phyloP scores from a whole-genome alignment of 164 flowering plant genomes.

The Vitis amurensis region DNA sequence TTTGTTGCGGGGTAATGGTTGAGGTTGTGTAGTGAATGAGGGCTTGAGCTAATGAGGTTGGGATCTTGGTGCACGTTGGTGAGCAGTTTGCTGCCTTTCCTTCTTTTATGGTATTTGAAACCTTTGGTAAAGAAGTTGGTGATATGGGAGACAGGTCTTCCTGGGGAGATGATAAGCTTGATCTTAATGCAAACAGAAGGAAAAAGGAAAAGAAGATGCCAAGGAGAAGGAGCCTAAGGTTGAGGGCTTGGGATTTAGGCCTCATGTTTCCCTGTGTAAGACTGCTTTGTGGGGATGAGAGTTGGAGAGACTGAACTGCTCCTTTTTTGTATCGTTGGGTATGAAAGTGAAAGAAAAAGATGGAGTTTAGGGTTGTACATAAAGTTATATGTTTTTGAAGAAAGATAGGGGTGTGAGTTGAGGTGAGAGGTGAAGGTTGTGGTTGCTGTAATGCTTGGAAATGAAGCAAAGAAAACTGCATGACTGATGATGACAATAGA shows the following conservation, averaged over 20 bases:
- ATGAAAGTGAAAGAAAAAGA: background rate
- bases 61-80: conserved; percentile 53
- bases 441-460: conserved; percentile 27
- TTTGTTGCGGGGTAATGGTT: conserved; percentile 73
- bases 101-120: conserved; percentile 9
- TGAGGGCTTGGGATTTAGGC: conserved; percentile 38
- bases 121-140: conserved; percentile 8
- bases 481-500: conserved; percentile 39
- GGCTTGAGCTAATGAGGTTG: conserved; percentile 48
- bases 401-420: conserved; percentile 2
- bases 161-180: conserved; percentile 39
- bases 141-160: conserved; percentile 15
- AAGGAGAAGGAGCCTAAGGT: conserved; percentile 42
- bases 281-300: background rate
- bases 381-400: conserved; percentile 12
- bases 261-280: conserved; percentile 26
- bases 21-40: conserved; percentile 68
- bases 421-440: conserved; percentile 9
- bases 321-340: background rate
- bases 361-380: conserved; percentile 2
- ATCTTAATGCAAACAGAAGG: conserved; percentile 45
- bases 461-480: conserved; percentile 35
- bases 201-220: conserved; percentile 40
- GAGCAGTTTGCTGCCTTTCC: conserved; percentile 22
- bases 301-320: background rate